Conservation (phyloP, 202 grass and related monocot genomes). For the Digitaria exilis region DNA sequence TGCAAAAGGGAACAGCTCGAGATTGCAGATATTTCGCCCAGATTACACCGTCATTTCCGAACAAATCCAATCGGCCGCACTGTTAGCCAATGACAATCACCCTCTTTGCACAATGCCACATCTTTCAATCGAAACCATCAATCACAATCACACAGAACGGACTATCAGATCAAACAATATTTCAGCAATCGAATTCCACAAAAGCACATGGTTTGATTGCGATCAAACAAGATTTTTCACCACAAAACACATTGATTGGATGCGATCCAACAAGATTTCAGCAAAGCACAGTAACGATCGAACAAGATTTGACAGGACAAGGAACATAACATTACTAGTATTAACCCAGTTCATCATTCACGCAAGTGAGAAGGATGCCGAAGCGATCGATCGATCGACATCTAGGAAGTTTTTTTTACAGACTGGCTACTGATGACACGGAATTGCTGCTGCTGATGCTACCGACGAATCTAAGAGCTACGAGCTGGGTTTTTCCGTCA, state of each 20-base stretch:
- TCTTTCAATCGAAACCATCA: not conserved
- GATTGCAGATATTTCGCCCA: not conserved
- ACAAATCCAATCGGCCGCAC: not conserved
- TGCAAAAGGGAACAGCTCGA: not conserved
- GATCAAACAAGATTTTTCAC: not conserved
- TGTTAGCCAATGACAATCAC: not conserved
- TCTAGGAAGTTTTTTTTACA: slow-evolving; percentile 9
- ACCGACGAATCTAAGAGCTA: not conserved
- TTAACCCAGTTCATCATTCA: not conserved
- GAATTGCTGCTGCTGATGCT: not conserved
- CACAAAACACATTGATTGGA: not conserved
- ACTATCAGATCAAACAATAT: too few species aligned
- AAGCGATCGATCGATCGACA: not conserved
- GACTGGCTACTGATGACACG: not conserved
- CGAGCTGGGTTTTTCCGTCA: not conserved
- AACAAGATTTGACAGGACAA: not conserved
- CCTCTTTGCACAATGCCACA: not conserved
- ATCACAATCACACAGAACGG: not conserved
- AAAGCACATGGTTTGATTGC: not conserved
- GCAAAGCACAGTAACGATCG: not conserved
- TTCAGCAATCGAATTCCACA: not conserved
- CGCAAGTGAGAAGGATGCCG: not conserved
- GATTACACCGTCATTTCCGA: not conserved
- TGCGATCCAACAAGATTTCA: not conserved
- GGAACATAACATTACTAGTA: not conserved